A percentile compares a stretch with the other conserved stretches of the same genome.
These are phyloP conservation scores for Aspergillus sp. DNA, from an alignment of 2,329 filamentous ascomycete genomes.

Conservation along the genomic window DNA sequence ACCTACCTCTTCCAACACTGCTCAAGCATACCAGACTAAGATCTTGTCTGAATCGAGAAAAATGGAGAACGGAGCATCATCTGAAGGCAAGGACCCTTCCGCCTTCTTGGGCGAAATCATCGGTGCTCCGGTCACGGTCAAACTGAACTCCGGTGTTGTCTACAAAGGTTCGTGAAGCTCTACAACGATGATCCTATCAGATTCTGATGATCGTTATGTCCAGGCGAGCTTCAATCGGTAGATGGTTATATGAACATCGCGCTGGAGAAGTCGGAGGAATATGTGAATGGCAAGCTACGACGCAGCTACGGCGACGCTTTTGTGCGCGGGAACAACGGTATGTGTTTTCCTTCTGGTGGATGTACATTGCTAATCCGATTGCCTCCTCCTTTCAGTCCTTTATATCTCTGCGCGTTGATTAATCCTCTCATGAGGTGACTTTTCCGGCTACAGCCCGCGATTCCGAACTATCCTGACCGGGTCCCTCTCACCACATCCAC, in stretches of 20 bases:
- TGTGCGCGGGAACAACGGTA: constrained; percentile 93
- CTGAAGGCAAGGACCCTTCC: constrained; percentile 85
- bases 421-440: neutral
- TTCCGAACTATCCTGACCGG: neutral
- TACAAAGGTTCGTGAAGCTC: constrained; percentile 73
- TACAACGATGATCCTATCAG: neutral
- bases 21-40: neutral
- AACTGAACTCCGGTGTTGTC: constrained; percentile 96
- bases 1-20: too few species aligned
- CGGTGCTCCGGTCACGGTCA: constrained; percentile 88
- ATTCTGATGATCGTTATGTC: neutral
- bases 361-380: neutral
- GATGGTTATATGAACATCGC: constrained; percentile 99
- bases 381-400: constrained; percentile 22
- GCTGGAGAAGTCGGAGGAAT: constrained; percentile 91
- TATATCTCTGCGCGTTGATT: constrained; percentile 38
- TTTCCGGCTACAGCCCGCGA: neutral
- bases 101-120: constrained; percentile 93
- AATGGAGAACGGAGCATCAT: constrained; percentile 72
- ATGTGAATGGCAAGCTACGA: constrained; percentile 77
- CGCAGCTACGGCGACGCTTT: constrained; percentile 92
- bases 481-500: too few species aligned
- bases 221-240: constrained; percentile 92
- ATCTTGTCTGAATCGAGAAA: neutral
- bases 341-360: constrained; percentile 17